phyloP scores from a whole-genome alignment of 345 rosid genomes.

The Orychophragmus violaceus region DNA sequence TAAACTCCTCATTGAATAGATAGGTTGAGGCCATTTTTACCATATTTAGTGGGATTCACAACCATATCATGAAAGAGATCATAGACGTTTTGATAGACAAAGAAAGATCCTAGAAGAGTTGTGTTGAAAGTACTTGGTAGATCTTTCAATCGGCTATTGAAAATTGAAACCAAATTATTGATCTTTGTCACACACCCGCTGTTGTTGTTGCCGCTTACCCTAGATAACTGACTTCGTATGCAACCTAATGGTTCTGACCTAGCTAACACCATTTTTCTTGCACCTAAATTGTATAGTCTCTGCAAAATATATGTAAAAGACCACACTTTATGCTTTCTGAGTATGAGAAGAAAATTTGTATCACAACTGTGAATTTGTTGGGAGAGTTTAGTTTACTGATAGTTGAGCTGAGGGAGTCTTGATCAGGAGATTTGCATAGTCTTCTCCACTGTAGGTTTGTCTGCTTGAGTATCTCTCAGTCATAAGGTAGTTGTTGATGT shows the following conservation, averaged over 20 bases:
- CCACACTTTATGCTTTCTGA: not conserved
- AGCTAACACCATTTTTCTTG: constrained; percentile 37
- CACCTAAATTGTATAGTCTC: constrained; percentile 37
- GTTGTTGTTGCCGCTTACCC: constrained; percentile 20
- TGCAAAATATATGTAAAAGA: constrained; percentile 9
- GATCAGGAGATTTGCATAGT: constrained; percentile 38
- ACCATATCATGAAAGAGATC: constrained; percentile 31
- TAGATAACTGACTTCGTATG: constrained; percentile 38
- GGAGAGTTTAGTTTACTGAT: not conserved
- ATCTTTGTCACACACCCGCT: constrained; percentile 35
- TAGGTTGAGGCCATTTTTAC: constrained; percentile 14
- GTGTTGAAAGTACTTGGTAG: constrained; percentile 23
- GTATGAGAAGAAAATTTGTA: not conserved
- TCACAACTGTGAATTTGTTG: not conserved
- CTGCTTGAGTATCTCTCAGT: constrained; percentile 36
- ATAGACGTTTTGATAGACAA: constrained; percentile 23
- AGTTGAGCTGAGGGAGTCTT: constrained; percentile 24
- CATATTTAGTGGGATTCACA: constrained; percentile 20
- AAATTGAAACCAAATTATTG: constrained; percentile 34
- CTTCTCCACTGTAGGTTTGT: constrained; percentile 28
- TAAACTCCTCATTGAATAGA: not conserved
- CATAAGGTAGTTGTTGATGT: constrained; percentile 44
- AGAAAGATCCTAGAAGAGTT: constrained; percentile 28
- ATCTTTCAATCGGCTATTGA: constrained; percentile 26
- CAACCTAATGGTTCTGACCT: constrained; percentile 47